Conservation (phyloP, 768 basidiomycete species). For the Neoboletus subvelutipes region DNA sequence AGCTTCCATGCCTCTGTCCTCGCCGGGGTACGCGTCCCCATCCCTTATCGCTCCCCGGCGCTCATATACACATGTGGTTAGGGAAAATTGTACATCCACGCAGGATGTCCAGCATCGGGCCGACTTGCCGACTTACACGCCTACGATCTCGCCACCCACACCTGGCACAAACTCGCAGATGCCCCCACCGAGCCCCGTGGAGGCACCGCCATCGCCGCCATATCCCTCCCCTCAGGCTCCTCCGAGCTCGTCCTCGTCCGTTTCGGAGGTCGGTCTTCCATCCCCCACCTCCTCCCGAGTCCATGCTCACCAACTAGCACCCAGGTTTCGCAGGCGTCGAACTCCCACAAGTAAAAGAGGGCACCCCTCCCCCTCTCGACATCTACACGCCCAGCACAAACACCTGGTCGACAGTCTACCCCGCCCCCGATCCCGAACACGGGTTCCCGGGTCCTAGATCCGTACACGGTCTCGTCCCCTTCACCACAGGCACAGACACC, state of each 20-base stretch:
- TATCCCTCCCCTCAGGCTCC: constrained; percentile 17
- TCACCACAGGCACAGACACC: background rate
- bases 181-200: constrained; percentile 41
- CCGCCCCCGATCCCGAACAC: constrained; percentile 26
- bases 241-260: constrained; percentile 33
- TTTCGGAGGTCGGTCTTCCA: constrained; percentile 32
- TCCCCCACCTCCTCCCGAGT: rapidly evolving
- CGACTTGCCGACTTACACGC: constrained; percentile 37
- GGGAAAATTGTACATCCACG: constrained; percentile 39
- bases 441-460: constrained; percentile 34
- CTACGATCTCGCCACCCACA: constrained; percentile 28
- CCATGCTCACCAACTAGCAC: background rate
- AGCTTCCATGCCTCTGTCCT: constrained; percentile 38
- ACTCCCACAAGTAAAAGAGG: constrained; percentile 25
- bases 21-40: constrained; percentile 23
- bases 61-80: constrained; percentile 7
- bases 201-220: constrained; percentile 39
- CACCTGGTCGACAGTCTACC: constrained; percentile 25
- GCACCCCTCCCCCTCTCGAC: constrained; percentile 30
- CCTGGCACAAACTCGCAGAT: constrained; percentile 35
- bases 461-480: constrained; percentile 36
- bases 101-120: constrained; percentile 40
- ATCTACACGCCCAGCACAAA: constrained; percentile 31
- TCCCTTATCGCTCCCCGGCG: background rate
- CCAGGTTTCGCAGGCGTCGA: constrained; percentile 39